Evolutionary conservation across 2,329 filamentous ascomycete species (phyloP), one percentile per base, ranked within the genome.

Genomic region (Microdochium paspali): DNA sequence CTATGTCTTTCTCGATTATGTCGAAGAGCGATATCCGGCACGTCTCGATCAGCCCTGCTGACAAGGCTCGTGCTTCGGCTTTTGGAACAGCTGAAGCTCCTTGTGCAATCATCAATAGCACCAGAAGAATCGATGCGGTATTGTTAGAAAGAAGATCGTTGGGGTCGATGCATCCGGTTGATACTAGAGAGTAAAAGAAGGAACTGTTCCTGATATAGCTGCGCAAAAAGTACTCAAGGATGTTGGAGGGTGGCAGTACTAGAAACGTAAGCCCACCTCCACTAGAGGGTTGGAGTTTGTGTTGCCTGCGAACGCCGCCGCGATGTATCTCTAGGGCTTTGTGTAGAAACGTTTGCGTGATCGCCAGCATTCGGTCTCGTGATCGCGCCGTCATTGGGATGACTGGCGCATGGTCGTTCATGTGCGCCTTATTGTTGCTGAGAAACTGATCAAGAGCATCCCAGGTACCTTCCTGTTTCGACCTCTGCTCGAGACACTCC

Each of bases 11-110:
- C 64, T 87, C 83, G 46, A 86, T 83, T 5, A 83, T 74, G 56
- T 87, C 82, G 56, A 85, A 85, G 10, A 87, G 70, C 1, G 81
- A 85, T 54, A 87, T 85, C 39, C 83, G 80, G 58, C 83, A 86
- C 3, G 81, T 84, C 62, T 87, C 84, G 0, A 80, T 82, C 48
- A 87, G 65, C 0, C 83, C 83, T 2, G 79, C 79, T 4, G 82
- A 80, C 12, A 87, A 67, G 60, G 77, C 80, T 35, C 81, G 71
- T 2, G 82, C 82, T 63, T 85, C 82, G 1, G 77, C 69, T 32
- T 77, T 80, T 3, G 81, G 78, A 45, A 84, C 78, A n/a, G 76
- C 73, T 48, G 80, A 79, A 10, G 83, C 82, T 15, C 83, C 84
- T 55, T 85, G 81, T 1, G 83, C 82, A 47, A 87, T 83, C 82